A percentile compares a stretch with the other conserved stretches of the same genome.
phyloP scores from a whole-genome alignment of 2,329 filamentous ascomycete genomes.

The Colletotrichum tamarilloi region DNA sequence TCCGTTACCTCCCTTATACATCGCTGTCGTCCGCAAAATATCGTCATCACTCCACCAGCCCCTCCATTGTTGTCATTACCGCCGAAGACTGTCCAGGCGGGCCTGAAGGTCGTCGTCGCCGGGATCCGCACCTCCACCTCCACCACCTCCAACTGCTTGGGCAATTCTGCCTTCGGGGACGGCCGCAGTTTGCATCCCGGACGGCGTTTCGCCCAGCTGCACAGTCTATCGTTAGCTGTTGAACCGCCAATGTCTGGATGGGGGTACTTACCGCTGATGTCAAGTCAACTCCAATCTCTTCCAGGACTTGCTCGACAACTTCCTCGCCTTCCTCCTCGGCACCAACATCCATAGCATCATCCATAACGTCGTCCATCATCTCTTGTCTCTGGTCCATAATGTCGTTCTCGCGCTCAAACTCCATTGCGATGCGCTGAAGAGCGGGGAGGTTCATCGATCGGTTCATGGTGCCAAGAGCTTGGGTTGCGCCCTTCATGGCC shows the following conservation, averaged over 20 bases:
- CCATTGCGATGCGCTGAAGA: conserved; percentile 96
- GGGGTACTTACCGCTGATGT: conserved; percentile 80
- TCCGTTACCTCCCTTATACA: conserved; percentile 2
- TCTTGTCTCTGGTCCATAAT: conserved; percentile 99
- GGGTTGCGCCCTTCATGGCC: conserved; percentile 97
- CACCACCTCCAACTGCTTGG: conserved; percentile 80
- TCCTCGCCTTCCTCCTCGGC: conserved; percentile 97
- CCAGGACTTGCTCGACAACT: conserved; percentile 94
- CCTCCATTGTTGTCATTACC: conserved; percentile 46
- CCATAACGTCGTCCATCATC: conserved; percentile 99
- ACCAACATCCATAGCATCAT: conserved; percentile 91
- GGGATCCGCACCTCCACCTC: conserved; percentile 68
- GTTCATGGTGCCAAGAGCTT: conserved; percentile 96
- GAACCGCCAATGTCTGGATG: background rate
- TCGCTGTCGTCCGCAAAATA: conserved; percentile 7
- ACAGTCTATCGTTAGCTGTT: conserved; percentile 41
- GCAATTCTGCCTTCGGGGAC: conserved; percentile 83
- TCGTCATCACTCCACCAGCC: background rate
- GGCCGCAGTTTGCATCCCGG: conserved; percentile 79
- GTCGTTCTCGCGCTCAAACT: conserved; percentile 98
- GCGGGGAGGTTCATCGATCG: conserved; percentile 96
- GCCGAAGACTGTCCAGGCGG: conserved; percentile 85
- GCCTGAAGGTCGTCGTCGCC: conserved; percentile 96
- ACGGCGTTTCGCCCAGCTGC: conserved; percentile 92
- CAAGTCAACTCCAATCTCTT: conserved; percentile 96